Base-by-base conservation (phyloP, 2,329 filamentous ascomycete species). In the Biscogniauxia sp. region DNA sequence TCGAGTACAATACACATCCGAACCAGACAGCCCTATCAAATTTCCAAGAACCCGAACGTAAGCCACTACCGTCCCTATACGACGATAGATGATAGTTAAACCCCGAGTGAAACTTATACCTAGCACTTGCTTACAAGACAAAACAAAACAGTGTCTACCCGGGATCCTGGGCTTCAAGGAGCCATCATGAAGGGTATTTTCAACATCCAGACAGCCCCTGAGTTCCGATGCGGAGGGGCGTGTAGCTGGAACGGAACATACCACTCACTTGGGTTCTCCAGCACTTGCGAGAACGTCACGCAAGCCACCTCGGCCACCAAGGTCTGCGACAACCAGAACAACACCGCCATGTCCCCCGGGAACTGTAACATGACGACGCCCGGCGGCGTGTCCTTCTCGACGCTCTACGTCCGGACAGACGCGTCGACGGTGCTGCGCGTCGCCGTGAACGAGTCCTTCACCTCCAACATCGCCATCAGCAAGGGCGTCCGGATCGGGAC, bases 341-440 rank as follows among this genome's bases (percentile, higher is more conserved):
- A 41, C 37, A n/a, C 23, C 13, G n/a, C 7, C 13, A n/a, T 17
- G 1, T 13, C 8, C 9, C 50, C 37, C 19, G 26, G n/a, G 37
- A n/a, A 53, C 11, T 63, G 61, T 56, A 63, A 63, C 28, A 59
- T 61, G 25, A 63, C 61, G 13, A 61, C 61, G 8, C 61, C 59
- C 1, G 51, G 51, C 19, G 32, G 51, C 26, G 56, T 61, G 19
- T 19, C 15, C 17, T 57, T 63, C 54, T 55, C 53, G 13, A 61
- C 61, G 0, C 20, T 55, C 9, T 59, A 57, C n/a, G 49, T 57
- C 2, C 3, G 0, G 8, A 63, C 61, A 7, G 59, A 61, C 28
- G 58, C 56, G 3, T 51, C 59, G n/a, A 59, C 61, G n/a, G 51
- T 57, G 17, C 59, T 63, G 17, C 19, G 57, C 20, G 61, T 63